These are phyloP conservation scores for Neltuma alba DNA, from an alignment of 306 rosid genomes.

Conservation along the genomic window DNA sequence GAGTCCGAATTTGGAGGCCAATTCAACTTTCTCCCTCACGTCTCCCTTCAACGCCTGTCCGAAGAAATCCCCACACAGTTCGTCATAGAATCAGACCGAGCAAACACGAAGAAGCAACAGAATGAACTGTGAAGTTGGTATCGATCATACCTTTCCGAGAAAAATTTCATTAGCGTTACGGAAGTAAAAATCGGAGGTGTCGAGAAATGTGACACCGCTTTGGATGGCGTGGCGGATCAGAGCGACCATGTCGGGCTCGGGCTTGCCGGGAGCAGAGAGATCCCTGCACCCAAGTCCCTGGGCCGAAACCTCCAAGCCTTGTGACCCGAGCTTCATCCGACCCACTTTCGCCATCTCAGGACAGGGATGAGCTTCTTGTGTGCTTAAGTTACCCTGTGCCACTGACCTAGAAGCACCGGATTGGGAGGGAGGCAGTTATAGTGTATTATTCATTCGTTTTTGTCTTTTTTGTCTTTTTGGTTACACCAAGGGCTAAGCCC, in stretches of 20 bases:
- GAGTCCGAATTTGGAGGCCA: conserved; percentile 69
- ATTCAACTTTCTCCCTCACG: conserved; percentile 48
- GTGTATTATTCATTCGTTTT: no score
- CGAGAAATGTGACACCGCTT: conserved; percentile 67
- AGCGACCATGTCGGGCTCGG: conserved; percentile 71
- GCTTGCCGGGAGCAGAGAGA: conserved; percentile 72
- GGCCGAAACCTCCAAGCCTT: conserved; percentile 40
- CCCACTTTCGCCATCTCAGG: background rate
- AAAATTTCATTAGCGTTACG: conserved; percentile 57
- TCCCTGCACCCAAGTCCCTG: conserved; percentile 74
- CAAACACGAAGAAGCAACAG: background rate
- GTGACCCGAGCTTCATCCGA: background rate
- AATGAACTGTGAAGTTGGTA: background rate
- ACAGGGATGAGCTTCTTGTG: background rate
- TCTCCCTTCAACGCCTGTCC: conserved; percentile 52
- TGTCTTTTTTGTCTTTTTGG: no score
- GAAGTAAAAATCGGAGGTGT: conserved; percentile 64
- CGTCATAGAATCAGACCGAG: background rate
- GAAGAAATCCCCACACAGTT: background rate
- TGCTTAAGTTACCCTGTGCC: no score
- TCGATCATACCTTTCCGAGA: conserved; percentile 39
- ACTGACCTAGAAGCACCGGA: no score
- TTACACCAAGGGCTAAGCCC: no score
- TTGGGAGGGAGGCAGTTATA: no score
- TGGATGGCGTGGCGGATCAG: conserved; percentile 63